Conservation (phyloP, 345 rosid genomes). For the Moricandia moricandioides region DNA sequence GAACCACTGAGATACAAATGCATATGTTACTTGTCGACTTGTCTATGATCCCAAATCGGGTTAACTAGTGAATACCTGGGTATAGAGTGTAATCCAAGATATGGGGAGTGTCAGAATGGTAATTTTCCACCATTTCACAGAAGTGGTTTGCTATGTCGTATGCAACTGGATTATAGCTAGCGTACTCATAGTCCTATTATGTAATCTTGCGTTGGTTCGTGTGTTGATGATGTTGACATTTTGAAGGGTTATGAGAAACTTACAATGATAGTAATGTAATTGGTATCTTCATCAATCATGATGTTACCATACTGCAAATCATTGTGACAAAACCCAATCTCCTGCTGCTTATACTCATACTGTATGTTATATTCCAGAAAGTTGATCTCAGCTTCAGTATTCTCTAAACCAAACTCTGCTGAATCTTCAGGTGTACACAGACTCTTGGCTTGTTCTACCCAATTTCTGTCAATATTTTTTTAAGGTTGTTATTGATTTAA, state of each 20-base stretch:
- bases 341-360: slow-evolving; percentile 33
- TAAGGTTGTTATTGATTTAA: not conserved
- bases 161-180: slow-evolving; percentile 77
- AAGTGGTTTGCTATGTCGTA: slow-evolving; percentile 91
- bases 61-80: slow-evolving; percentile 49
- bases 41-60: not conserved
- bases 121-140: slow-evolving; percentile 86
- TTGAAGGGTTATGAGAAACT: slow-evolving; percentile 25
- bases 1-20: not conserved
- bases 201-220: slow-evolving; percentile 8
- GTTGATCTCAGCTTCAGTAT: slow-evolving; percentile 53
- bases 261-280: slow-evolving; percentile 67
- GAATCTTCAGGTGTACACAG: slow-evolving; percentile 53
- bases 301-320: slow-evolving; percentile 92
- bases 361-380: slow-evolving; percentile 52
- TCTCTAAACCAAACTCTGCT: slow-evolving; percentile 51
- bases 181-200: slow-evolving; percentile 79
- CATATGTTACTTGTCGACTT: not conserved
- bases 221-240: not conserved
- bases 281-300: slow-evolving; percentile 84
- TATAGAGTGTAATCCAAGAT: slow-evolving; percentile 57
- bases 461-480: slow-evolving; percentile 40
- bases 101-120: slow-evolving; percentile 85
- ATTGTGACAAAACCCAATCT: slow-evolving; percentile 84
- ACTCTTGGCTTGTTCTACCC: slow-evolving; percentile 60